Percentiles rank a stretch among this genome's conserved stretches.
Evolutionary conservation across 2,329 filamentous ascomycete genomes (phyloP).

Genomic region (Penicillium sp.): DNA sequence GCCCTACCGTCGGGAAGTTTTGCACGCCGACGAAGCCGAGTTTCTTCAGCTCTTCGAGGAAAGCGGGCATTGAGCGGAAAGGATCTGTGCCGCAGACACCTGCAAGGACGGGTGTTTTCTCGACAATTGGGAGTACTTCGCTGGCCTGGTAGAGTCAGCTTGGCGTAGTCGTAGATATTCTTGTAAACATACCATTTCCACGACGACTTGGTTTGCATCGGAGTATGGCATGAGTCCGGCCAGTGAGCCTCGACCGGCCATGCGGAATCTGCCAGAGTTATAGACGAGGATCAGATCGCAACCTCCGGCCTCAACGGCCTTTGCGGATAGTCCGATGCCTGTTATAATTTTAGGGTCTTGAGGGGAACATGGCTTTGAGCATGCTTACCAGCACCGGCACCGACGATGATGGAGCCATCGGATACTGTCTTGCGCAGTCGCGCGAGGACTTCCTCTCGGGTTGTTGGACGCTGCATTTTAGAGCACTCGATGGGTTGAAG

Average conservation of each 20-base stretch:
- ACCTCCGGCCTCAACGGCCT: constrained; percentile 63
- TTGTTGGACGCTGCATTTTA: constrained; percentile 35
- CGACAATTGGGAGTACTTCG: constrained; percentile 62
- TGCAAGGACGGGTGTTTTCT: constrained; percentile 60
- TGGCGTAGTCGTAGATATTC: neutral
- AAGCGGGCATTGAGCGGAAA: constrained; percentile 57
- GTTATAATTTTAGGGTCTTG: neutral
- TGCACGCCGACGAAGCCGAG: constrained; percentile 65
- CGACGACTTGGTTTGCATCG: constrained; percentile 64
- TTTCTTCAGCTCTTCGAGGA: constrained; percentile 56
- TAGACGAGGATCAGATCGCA: constrained; percentile 67
- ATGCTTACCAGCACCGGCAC: constrained; percentile 56
- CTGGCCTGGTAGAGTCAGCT: constrained; percentile 43
- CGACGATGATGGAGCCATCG: constrained; percentile 57
- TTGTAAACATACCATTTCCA: constrained; percentile 55
- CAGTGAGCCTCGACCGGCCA: constrained; percentile 65
- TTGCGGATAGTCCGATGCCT: constrained; percentile 66
- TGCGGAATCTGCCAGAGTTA: constrained; percentile 66
- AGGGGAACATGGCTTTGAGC: neutral
- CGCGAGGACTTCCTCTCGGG: constrained; percentile 53
- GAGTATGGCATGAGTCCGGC: constrained; percentile 67
- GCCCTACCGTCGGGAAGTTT: constrained; percentile 68
- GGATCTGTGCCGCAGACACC: constrained; percentile 68
- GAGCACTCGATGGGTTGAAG: neutral
- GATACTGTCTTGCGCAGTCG: constrained; percentile 52